These are phyloP conservation scores for Scenedesmus sp. DNA, from an alignment of 163 green algal species.

Conservation along the genomic window DNA sequence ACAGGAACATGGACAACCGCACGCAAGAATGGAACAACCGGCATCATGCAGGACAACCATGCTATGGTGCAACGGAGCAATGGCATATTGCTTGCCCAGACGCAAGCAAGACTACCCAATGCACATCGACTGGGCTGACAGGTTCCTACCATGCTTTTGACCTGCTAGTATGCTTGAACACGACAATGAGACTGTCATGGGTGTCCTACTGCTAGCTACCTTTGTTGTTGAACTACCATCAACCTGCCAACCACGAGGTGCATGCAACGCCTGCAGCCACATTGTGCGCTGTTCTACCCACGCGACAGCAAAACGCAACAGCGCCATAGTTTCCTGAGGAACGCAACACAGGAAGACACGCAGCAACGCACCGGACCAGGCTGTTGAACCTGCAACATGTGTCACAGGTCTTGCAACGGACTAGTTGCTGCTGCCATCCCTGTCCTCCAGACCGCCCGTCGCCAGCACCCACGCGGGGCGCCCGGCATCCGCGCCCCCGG, in stretches of 20 bases:
- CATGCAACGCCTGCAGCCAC: background rate
- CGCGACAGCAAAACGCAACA: background rate
- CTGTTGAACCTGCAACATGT: background rate
- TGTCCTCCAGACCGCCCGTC: slow-evolving; percentile 42
- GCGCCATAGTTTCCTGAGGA: background rate
- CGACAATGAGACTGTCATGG: background rate
- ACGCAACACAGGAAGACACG: background rate
- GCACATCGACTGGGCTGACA: background rate
- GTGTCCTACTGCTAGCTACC: background rate
- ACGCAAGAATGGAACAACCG: too few relatives aligned
- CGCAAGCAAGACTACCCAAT: background rate
- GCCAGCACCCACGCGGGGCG: slow-evolving; percentile 30
- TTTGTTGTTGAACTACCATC: background rate
- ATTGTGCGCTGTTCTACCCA: too few relatives aligned
- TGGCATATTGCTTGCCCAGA: background rate
- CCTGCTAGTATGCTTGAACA: too few relatives aligned
- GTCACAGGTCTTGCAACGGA: background rate
- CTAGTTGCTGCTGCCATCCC: slow-evolving; percentile 44
- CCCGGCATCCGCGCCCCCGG: background rate
- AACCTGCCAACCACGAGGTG: background rate
- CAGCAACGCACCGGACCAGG: background rate
- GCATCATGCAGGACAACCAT: too few relatives aligned
- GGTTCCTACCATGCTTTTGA: background rate
- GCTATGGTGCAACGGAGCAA: too few relatives aligned
- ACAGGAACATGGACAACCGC: too few relatives aligned